Evolutionary conservation across 192 early-diverging fungal genomes (phyloP).

Genomic region (Spizellomyces sp.): DNA sequence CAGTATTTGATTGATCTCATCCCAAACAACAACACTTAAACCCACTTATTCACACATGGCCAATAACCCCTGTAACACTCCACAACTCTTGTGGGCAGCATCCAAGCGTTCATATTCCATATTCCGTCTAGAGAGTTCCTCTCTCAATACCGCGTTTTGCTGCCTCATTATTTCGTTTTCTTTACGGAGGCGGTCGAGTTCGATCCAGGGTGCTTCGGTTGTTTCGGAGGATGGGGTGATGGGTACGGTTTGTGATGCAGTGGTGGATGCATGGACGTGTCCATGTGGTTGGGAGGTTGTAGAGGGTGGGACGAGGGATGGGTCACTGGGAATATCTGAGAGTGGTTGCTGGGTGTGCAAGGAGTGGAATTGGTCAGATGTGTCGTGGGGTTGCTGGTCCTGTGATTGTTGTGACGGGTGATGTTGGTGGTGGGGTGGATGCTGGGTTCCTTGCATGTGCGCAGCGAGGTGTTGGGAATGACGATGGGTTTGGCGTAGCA

Average conservation of each 20-base stretch:
- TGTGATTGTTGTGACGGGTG: constrained; percentile 21
- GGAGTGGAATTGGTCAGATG: constrained; percentile 11
- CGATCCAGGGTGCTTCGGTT: background rate
- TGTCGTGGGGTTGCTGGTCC: background rate
- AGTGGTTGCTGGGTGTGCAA: constrained; percentile 12
- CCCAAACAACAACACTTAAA: too few species aligned
- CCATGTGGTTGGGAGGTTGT: constrained; percentile 2
- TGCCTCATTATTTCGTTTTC: background rate
- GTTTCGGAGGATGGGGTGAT: background rate
- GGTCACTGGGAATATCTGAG: constrained; percentile 1
- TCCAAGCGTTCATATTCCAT: constrained; percentile 33
- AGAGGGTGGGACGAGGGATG: background rate
- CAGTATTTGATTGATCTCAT: too few species aligned
- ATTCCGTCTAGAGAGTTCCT: constrained; percentile 18
- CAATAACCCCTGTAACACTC: constrained; percentile 45
- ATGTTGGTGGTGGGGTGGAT: constrained; percentile 10
- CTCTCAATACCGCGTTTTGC: constrained; percentile 9
- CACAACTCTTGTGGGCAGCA: constrained; percentile 37
- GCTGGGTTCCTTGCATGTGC: constrained; percentile 1
- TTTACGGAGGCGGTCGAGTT: constrained; percentile 2
- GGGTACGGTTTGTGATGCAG: constrained; percentile 4
- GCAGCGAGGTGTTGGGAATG: constrained; percentile 5
- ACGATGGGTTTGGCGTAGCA: constrained; percentile 19
- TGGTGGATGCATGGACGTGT: background rate
- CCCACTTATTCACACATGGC: constrained; percentile 39